phyloP scores from a whole-genome alignment of 2,329 filamentous ascomycete species.

The Pleurostoma richardsiae region DNA sequence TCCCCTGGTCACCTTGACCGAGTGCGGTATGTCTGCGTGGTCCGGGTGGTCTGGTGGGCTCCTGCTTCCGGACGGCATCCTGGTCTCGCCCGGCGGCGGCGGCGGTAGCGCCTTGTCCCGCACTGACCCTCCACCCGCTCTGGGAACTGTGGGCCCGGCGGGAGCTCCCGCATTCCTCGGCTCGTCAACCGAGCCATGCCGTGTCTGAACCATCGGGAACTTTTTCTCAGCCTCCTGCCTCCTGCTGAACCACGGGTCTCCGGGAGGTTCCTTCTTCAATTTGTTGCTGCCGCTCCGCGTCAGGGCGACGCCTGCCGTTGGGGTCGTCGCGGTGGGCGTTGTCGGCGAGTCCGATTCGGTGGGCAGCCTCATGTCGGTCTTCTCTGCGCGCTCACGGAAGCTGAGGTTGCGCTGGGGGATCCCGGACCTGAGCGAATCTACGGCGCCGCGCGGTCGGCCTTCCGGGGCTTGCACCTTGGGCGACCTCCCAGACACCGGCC shows the following conservation, averaged over 20 bases:
- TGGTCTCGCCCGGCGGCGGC: conserved; percentile 4
- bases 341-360: conserved; percentile 17
- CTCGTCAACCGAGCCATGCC: conserved; percentile 11
- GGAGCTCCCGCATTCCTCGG: conserved; percentile 1
- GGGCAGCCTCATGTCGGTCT: conserved; percentile 32
- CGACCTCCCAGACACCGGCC: conserved; percentile 18
- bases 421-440: conserved; percentile 18
- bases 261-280: conserved; percentile 51
- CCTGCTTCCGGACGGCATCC: not conserved
- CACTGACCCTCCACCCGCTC: conserved; percentile 7
- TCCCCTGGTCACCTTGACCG: conserved; percentile 8
- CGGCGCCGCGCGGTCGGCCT: conserved; percentile 18
- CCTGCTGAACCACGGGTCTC: conserved; percentile 39
- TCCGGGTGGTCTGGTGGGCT: not conserved
- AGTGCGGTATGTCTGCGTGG: conserved; percentile 7
- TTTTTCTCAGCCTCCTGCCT: conserved; percentile 37
- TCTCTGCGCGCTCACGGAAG: conserved; percentile 53
- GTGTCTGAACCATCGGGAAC: conserved; percentile 19
- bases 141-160: conserved; percentile 3
- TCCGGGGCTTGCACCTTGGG: conserved; percentile 16
- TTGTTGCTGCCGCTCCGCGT: conserved; percentile 52
- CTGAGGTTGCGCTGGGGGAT: conserved; percentile 51
- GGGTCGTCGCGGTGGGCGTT: conserved; percentile 19
- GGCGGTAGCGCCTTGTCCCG: conserved; percentile 6
- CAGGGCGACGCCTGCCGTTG: conserved; percentile 29